These are phyloP conservation scores for Pseudocercospora macadamiae DNA, from an alignment of 2,329 filamentous ascomycete species.

Conservation along the genomic window DNA sequence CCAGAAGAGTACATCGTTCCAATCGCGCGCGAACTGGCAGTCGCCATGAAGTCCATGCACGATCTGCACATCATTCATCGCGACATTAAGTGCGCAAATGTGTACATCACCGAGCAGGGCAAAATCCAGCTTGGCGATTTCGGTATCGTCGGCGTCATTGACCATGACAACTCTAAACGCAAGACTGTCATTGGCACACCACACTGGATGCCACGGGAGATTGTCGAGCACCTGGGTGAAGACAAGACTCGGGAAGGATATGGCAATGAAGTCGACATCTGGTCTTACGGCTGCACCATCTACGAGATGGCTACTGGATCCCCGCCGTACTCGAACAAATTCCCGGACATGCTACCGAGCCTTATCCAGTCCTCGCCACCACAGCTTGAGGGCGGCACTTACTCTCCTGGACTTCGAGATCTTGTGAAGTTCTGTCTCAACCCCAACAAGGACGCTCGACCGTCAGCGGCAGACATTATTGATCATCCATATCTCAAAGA, in stretches of 20 bases:
- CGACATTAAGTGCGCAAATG: conserved; percentile 73
- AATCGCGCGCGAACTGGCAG: conserved; percentile 65
- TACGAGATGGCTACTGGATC: conserved; percentile 80
- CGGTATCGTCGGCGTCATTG: conserved; percentile 77
- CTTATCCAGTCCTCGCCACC: conserved; percentile 59
- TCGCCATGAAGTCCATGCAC: conserved; percentile 64
- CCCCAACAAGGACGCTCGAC: conserved; percentile 68
- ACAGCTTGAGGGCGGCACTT: conserved; percentile 70
- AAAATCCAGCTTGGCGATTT: conserved; percentile 83
- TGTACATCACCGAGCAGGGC: conserved; percentile 76
- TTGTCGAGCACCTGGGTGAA: conserved; percentile 54
- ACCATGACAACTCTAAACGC: conserved; percentile 71
- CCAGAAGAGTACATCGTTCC: conserved; percentile 66
- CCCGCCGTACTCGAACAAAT: conserved; percentile 62
- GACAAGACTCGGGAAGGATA: conserved; percentile 50
- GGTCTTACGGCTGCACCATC: conserved; percentile 81
- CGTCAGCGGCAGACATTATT: conserved; percentile 70
- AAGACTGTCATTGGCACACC: conserved; percentile 81
- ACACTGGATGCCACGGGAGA: conserved; percentile 84
- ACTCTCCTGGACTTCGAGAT: conserved; percentile 68
- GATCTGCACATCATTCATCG: conserved; percentile 68
- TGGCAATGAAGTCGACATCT: conserved; percentile 67
- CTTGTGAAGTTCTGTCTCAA: conserved; percentile 75
- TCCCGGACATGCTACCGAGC: conserved; percentile 12
- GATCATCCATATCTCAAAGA: conserved; percentile 69